Base-by-base conservation (phyloP, 2,329 filamentous ascomycete genomes). In the Orbilia quercus region DNA sequence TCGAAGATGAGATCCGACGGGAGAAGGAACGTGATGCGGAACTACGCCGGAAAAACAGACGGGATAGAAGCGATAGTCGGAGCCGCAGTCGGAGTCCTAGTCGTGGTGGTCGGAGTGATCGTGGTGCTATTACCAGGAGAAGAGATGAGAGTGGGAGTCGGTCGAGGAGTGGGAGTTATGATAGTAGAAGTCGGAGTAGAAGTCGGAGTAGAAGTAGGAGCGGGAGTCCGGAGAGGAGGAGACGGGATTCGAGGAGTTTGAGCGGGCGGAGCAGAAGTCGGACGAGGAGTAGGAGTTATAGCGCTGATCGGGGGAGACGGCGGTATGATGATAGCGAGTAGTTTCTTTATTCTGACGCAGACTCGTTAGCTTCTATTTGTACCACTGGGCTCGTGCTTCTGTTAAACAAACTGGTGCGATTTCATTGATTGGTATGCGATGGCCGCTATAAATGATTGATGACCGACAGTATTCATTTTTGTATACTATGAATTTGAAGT, bases 1-100 rank as follows among this genome's bases (percentile, higher is more conserved):
- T 54, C 9, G 69, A 73, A 45, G 69, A 62, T 12, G 69, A 66
- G 38, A 66, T 66, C 1, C 34, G 60, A 73, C 78, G 64, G 76
- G 79, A 78, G 74, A 76, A 60, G 36, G 69, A 73, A 38, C 55
- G 55, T n/a, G 69, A 73, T 34, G 60, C 60, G 1, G 54, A 65
- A 12, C 38, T 73, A 7, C 45, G 69, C 16, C 47, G 69, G 28
- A 42, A 42, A 53, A 66, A 66, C 28, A 54, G 69, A 44, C 69
- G 69, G 25, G 69, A 73, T 38, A 54, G 55, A 36, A 66, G 60
- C 16, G 60, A 65, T 7, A 73, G 69, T 31, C 36, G 69, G 38
- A 62, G 55, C 22, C 18, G 65, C 1, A 70, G 65, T 38, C 25
- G 65, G 18, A 70, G 65, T 23, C 65, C 65, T 11, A 62, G 50